These are phyloP conservation scores for Gigaspora rosea DNA, from an alignment of 192 early-diverging fungal genomes.

Conservation along the genomic window DNA sequence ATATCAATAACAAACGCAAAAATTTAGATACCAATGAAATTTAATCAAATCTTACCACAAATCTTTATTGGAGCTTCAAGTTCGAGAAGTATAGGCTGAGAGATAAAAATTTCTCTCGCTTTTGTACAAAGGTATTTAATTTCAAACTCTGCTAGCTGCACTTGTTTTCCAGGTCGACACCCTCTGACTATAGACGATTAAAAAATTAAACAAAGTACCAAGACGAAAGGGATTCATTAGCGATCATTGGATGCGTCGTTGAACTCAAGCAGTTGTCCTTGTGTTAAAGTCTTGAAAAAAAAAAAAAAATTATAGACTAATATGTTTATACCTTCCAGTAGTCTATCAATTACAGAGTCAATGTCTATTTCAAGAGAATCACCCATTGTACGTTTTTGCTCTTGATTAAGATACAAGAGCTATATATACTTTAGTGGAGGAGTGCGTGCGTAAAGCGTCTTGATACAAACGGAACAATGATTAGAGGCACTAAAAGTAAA, in stretches of 20 bases:
- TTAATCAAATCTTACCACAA: constrained; percentile 66
- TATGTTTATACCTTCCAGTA: constrained; percentile 78
- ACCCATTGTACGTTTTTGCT: constrained; percentile 43
- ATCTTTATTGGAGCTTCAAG: constrained; percentile 96
- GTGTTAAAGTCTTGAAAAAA: not conserved
- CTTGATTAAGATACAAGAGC: constrained; percentile 27
- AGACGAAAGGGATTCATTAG: not conserved
- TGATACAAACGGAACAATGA: constrained; percentile 8
- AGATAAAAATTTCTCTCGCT: constrained; percentile 93
- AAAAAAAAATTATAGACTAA: not conserved
- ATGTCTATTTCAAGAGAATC: constrained; percentile 69
- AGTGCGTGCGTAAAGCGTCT: not conserved
- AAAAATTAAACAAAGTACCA: constrained; percentile 4
- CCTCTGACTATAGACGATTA: constrained; percentile 75
- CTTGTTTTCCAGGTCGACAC: constrained; percentile 93
- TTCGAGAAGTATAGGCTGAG: constrained; percentile 89
- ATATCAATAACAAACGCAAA: too few species aligned
- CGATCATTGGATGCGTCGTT: not conserved
- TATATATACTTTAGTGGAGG: not conserved
- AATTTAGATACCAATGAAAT: constrained; percentile 4
- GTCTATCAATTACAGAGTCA: constrained; percentile 87
- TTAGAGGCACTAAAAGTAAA: constrained; percentile 17
- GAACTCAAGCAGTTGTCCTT: too few species aligned
- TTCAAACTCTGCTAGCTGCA: constrained; percentile 92
- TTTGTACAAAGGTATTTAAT: constrained; percentile 93